Evolutionary conservation across 495 filamentous ascomycete species (phyloP), one percentile per base, ranked within the genome.

Genomic region (Xanthoparmelia taractica): DNA sequence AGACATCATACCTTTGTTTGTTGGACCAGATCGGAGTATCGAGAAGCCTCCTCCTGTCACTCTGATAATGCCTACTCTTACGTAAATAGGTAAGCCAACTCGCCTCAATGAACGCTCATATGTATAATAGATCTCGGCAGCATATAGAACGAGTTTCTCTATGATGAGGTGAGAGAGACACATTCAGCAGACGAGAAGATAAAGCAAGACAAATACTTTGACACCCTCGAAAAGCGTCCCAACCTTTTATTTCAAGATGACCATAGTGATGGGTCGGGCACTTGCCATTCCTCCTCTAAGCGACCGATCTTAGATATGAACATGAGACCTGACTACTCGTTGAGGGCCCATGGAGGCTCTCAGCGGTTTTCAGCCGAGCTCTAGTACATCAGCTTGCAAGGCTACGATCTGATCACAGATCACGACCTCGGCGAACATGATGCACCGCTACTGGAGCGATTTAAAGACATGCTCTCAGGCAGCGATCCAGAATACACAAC

Each of bases 391-490:
- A 8, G 23, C 45, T 50, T 50, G 58, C 20, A 36, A 23, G 66
- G 61, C 15, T 73, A 74, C 45, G 70, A 74, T 59, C 59, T 71
- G 27, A 64, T 74, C 38, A 74, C 72, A 25, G 72, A 74, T 60
- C 72, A 74, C 58, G 68, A 72, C 43, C 56, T 73, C n/a, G 60
- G 57, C 62, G 58, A 56, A 31, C n/a, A 57, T 34, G 71, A 68
- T n/a, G 47, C 60, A 17, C 15, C 62, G 25, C 52, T 66, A 7
- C 18, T 71, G 23, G 50, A 54, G n/a, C 59, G 59, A 25, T 71
- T 68, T 52, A 52, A 67, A 18, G 65, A 67, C 60, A 33, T 68
- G 12, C 34, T 70, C 31, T 61, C 64, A 12, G 63, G 69, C 41
- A 61, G 64, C 43, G 67, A 67, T 38, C 69, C 69, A 33, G 69